These are phyloP conservation scores for Graphiopsis chlorocephala DNA, from an alignment of 2,329 filamentous ascomycete species.

Conservation along the genomic window DNA sequence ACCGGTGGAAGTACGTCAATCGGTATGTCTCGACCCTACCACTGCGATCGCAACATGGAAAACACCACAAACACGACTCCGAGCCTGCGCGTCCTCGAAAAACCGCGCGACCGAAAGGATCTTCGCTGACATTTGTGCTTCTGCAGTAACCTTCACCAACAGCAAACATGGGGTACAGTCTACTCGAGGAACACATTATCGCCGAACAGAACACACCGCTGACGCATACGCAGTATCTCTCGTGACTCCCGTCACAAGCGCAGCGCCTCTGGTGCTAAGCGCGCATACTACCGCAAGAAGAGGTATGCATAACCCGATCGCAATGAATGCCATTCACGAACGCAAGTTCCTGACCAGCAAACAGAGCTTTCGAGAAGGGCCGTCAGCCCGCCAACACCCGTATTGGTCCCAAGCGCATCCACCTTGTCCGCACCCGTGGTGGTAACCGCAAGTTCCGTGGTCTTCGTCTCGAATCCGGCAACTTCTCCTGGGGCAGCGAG, in stretches of 20 bases:
- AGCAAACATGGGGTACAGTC: constrained; percentile 53
- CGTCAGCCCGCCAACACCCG: constrained; percentile 99
- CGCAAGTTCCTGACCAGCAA: constrained; percentile 36
- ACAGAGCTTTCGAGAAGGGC: constrained; percentile 99
- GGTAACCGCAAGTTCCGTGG: constrained; percentile 99
- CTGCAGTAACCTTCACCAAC: constrained; percentile 42
- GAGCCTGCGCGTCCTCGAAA: not conserved
- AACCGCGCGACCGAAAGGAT: not conserved
- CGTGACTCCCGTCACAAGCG: constrained; percentile 99
- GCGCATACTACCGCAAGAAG: constrained; percentile 59
- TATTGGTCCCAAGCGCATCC: constrained; percentile 95
- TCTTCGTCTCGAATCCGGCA: constrained; percentile 96
- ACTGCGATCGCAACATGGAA: not conserved
- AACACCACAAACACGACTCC: not conserved
- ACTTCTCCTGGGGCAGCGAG: constrained; percentile 99
- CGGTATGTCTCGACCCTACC: constrained; percentile 9
- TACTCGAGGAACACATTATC: constrained; percentile 24
- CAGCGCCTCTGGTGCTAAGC: constrained; percentile 95
- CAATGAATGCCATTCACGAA: constrained; percentile 24
- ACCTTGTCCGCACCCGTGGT: constrained; percentile 94
- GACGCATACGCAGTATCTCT: constrained; percentile 72
- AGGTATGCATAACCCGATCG: constrained; percentile 58
- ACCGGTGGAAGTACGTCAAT: constrained; percentile 16
- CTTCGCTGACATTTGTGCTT: constrained; percentile 8
- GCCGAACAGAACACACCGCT: constrained; percentile 30